These are phyloP conservation scores for Odontarrhena argentea DNA, from an alignment of 345 rosid genomes.

Conservation along the genomic window DNA sequence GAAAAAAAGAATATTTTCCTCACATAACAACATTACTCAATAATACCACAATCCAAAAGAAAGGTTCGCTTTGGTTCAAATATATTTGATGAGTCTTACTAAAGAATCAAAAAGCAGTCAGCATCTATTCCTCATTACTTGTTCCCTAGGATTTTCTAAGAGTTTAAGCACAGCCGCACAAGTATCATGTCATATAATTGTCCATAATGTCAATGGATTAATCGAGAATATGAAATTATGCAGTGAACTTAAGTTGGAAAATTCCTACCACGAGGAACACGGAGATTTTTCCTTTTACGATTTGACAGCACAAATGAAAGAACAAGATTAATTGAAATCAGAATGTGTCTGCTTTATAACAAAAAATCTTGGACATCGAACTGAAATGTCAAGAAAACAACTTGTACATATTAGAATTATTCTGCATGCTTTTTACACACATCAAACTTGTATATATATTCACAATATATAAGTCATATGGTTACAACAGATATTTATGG, in stretches of 20 bases:
- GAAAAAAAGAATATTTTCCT: not conserved
- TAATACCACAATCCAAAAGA: constrained; percentile 30
- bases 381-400: constrained; percentile 6
- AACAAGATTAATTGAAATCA: not conserved
- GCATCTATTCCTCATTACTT: constrained; percentile 33
- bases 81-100: constrained; percentile 20
- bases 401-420: not conserved
- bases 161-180: constrained; percentile 28
- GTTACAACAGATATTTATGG: too few relatives aligned
- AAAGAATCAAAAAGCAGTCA: constrained; percentile 27
- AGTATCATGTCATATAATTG: constrained; percentile 3
- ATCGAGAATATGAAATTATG: constrained; percentile 19
- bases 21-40: constrained; percentile 16
- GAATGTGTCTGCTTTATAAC: constrained; percentile 1
- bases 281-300: constrained; percentile 11
- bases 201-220: constrained; percentile 22
- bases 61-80: constrained; percentile 33
- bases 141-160: constrained; percentile 24
- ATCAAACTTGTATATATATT: too few relatives aligned
- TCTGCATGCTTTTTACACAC: not conserved
- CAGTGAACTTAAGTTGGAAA: constrained; percentile 10
- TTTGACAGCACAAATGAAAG: constrained; percentile 2
- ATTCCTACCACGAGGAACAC: constrained; percentile 18
- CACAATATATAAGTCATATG: too few relatives aligned
- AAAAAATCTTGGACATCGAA: not conserved